Evolutionary conservation across 495 filamentous ascomycete genomes (phyloP).

Genomic region (Penicillium taxi): DNA sequence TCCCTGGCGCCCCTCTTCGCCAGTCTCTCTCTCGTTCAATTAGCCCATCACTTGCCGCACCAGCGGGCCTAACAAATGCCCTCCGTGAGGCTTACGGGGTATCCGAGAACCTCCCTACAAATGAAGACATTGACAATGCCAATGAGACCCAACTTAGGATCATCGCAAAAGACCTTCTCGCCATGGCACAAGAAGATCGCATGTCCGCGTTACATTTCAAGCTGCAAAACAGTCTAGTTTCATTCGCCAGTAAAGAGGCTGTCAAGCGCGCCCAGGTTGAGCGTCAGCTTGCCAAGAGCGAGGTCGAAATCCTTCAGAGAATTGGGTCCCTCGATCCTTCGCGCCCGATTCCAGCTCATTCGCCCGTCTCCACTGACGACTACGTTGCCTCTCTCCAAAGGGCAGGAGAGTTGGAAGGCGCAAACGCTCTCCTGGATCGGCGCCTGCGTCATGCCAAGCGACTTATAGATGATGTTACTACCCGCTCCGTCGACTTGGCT

Average conservation of each 20-base stretch:
- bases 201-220: conserved; percentile 87
- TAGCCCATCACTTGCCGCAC: conserved; percentile 45
- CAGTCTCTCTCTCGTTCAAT: conserved; percentile 31
- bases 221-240: conserved; percentile 79
- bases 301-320: conserved; percentile 83
- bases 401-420: conserved; percentile 53
- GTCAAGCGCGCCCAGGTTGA: conserved; percentile 85
- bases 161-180: conserved; percentile 48
- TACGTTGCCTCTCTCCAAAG: conserved; percentile 39
- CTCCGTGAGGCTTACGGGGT: conserved; percentile 42
- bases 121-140: conserved; percentile 57
- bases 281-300: conserved; percentile 82
- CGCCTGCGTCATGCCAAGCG: conserved; percentile 66
- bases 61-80: conserved; percentile 48
- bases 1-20: conserved; percentile 37
- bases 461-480: conserved; percentile 61
- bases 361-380: conserved; percentile 28
- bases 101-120: conserved; percentile 49
- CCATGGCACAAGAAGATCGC: conserved; percentile 53
- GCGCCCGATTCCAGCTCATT: conserved; percentile 25
- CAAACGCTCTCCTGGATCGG: conserved; percentile 54
- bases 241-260: conserved; percentile 78
- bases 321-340: conserved; percentile 41
- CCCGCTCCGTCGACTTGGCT: conserved; percentile 35
- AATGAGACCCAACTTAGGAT: conserved; percentile 51